A percentile compares a stretch with the other conserved stretches of the same genome.
Conservation (phyloP, 306 rosid species). For the Begonia masoniana region DNA sequence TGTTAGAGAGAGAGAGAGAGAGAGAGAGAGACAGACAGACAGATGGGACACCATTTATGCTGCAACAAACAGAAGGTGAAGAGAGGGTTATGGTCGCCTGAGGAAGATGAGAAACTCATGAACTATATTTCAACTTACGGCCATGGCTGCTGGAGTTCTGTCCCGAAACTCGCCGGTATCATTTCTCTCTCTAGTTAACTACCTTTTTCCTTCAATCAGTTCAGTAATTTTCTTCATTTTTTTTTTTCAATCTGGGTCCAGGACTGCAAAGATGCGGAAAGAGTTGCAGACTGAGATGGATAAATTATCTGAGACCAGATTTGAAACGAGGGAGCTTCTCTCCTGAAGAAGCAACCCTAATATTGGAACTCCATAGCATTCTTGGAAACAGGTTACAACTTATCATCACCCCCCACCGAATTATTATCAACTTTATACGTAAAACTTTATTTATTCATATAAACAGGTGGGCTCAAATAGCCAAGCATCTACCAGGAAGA, state of each 20-base stretch:
- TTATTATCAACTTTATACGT: too few relatives aligned
- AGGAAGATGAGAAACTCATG: conserved; percentile 94
- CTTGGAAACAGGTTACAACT: conserved; percentile 68
- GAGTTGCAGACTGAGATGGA: conserved; percentile 96
- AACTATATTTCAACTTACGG: conserved; percentile 78
- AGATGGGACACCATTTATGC: conserved; percentile 34
- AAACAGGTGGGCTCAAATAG: conserved; percentile 93
- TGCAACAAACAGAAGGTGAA: conserved; percentile 97
- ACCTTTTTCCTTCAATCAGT: too few relatives aligned
- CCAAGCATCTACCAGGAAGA: conserved; percentile 55
- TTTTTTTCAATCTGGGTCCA: conserved; percentile 2
- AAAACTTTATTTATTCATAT: not conserved
- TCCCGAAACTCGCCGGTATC: conserved; percentile 83
- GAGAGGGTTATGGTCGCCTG: conserved; percentile 98
- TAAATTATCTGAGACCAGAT: conserved; percentile 91
- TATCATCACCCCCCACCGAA: too few relatives aligned
- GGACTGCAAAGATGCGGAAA: conserved; percentile 93
- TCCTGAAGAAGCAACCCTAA: conserved; percentile 85
- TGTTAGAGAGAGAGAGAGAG: conserved; percentile 3
- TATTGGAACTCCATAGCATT: conserved; percentile 80
- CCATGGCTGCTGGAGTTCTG: conserved; percentile 99
- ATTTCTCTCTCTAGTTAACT: not conserved
- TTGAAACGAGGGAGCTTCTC: conserved; percentile 94
- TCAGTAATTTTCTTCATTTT: too few relatives aligned
- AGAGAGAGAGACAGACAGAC: conserved; percentile 4